These are phyloP conservation scores for Fusarium bactridioides DNA, from an alignment of 2,329 filamentous ascomycete genomes.

Conservation along the genomic window DNA sequence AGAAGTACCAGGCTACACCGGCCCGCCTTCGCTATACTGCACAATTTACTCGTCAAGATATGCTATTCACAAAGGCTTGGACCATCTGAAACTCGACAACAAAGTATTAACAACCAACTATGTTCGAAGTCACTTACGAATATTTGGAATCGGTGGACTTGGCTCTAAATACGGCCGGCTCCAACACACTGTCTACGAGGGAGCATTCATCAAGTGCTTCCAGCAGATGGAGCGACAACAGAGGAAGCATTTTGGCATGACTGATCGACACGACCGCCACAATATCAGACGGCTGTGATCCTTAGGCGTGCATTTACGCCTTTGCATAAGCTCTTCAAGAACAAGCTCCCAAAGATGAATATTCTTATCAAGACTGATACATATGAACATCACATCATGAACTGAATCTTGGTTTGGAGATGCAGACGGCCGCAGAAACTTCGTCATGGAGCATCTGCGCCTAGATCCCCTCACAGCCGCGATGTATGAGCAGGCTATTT, in stretches of 20 bases:
- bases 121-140: neutral
- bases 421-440: too few species aligned
- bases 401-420: too few species aligned
- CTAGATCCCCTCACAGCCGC: too few species aligned
- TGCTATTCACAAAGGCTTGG: neutral
- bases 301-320: neutral
- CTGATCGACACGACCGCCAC: neutral
- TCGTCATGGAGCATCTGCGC: too few species aligned
- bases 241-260: neutral
- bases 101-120: neutral
- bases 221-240: neutral
- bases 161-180: neutral
- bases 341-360: too few species aligned
- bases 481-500: too few species aligned
- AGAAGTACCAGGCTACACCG: neutral
- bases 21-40: neutral
- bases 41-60: neutral
- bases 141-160: neutral
- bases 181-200: neutral
- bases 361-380: too few species aligned
- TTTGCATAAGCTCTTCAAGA: too few species aligned
- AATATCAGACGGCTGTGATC: neutral
- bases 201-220: neutral
- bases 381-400: too few species aligned
- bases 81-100: neutral